Evolutionary conservation across 371 early-diverging fungal species (phyloP), one percentile per base, ranked within the genome.

Genomic region (Rhizomucor pusillus): DNA sequence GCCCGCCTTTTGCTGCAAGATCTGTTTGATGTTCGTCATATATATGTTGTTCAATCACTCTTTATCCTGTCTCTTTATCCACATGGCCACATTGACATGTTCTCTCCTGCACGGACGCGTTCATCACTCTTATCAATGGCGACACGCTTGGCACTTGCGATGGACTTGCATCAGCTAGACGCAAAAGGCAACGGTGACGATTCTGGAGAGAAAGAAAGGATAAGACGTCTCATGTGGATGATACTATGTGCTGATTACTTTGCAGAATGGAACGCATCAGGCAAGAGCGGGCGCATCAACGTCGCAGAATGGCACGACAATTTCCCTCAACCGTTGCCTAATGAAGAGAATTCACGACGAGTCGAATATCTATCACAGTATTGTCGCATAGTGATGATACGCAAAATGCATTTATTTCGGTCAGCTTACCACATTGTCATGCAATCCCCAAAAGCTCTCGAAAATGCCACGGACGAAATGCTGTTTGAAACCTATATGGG

Each of bases 181-280:
- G 29, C 36, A 5, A 23, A 25, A 20, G 54, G 33, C 52, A 57
- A 11, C 41, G 53, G 33, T n/a, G 41, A 25, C 22, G 65, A 64
- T 12, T 64, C 64, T 3, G 69, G 65, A 19, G 62, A 60, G 43
- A 69, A 69, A 34, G 72, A 73, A 46, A 52, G 44, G 4, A 13
- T 61, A 20, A 57, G 74, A 58, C 58, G 77, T 33, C 36, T 77
- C 19, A 64, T 65, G n/a, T 77, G 77, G 77, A 66, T 71, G 60
- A 25, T 71, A 1, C 40, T 77, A 13, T 73, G 74, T 59, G 70
- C 72, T 6, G 77, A 77, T 50, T 69, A 71, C 39, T 71, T 62
- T 62, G 56, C 77, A 5, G 62, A 64, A 18, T 60, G 57, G 59
- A 77, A 77, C 50, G 47, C 61, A 13, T 53, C 68, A 5, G 74